Base-by-base conservation (phyloP, 106 monocot species). In the Dactylorhiza incarnata region DNA sequence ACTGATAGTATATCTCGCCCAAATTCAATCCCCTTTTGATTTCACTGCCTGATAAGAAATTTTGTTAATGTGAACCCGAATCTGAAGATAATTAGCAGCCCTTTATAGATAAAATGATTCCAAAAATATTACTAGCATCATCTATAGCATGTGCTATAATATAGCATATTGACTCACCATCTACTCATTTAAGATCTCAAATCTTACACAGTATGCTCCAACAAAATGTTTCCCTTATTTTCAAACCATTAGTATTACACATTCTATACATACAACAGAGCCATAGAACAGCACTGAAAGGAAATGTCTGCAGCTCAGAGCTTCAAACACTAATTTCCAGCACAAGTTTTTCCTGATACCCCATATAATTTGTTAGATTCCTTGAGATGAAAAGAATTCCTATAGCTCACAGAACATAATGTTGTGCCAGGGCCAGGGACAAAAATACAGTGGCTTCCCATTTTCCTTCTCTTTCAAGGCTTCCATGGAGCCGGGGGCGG, bases 401-500 rank as follows among this genome's bases (percentile, higher is more conserved):
- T 65, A 65, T 65, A 65, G 65, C 65, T 65, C 65, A 26, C 13
- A 29, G 26, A 65, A 12, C 20, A 59, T 59, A 59, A 20, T 1
- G 7, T n/a, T 1, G 37, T 37, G 37, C 37, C 52, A 5, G 15
- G 13, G 52, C 52, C 9, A 37, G 66, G 26, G 29, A 9, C 66
- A 66, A 37, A 66, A 66, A 66, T 3, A 5, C 7, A 69, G 15
- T 45, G 9, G 19, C 24, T 8, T 24, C 69, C 5, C 19, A 22
- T 49, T 13, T 14, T 24, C 49, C 72, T 72, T 22, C 23, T 22
- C 23, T 72, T 22, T 74, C 74, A 86, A 17, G 86, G 86, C 45
- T 70, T 86, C 86, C 86, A 86, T 1, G 82, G 75, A 23, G 79
- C 44, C 12, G 86, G 86, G 19, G 85, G 83, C 20, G 79, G 70